A percentile compares a stretch with the other conserved stretches of the same genome.
phyloP scores from a whole-genome alignment of 352 stramenopile species.

The Globisporangium canariense region DNA sequence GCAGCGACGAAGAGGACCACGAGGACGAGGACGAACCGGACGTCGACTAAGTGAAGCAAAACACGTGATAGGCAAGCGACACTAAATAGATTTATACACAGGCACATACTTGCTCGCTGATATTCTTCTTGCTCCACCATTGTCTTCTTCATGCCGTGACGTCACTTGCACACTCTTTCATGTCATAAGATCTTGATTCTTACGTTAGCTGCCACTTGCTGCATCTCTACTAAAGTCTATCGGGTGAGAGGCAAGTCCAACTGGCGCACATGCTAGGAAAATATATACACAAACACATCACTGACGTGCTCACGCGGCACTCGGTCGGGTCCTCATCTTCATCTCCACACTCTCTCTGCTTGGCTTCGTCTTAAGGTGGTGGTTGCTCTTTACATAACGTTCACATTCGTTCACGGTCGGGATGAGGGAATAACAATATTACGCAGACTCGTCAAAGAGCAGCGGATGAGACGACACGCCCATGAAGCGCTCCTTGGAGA shows the following conservation, averaged over 20 bases:
- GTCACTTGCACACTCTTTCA: not conserved
- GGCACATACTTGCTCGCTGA: not conserved
- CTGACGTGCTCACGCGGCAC: constrained; percentile 11
- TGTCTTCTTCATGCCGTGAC: not conserved
- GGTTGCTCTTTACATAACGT: constrained; percentile 19
- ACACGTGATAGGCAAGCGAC: not conserved
- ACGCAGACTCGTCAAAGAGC: constrained; percentile 41
- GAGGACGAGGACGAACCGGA: constrained; percentile 38
- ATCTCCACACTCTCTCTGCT: constrained; percentile 1
- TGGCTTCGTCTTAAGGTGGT: constrained; percentile 1
- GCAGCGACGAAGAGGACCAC: constrained; percentile 79
- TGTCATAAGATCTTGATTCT: constrained; percentile 9
- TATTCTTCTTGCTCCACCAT: not conserved
- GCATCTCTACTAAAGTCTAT: constrained; percentile 10
- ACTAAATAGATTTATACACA: constrained; percentile 15
- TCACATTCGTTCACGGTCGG: constrained; percentile 16
- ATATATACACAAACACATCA: constrained; percentile 13
- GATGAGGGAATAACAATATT: constrained; percentile 21
- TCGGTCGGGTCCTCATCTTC: constrained; percentile 5
- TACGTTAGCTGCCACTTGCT: constrained; percentile 3
- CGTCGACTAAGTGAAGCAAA: constrained; percentile 34
- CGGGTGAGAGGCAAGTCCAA: constrained; percentile 4
- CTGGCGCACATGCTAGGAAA: constrained; percentile 8
- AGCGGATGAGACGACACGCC: constrained; percentile 61
- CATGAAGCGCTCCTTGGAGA: constrained; percentile 81